A percentile compares a stretch with the other conserved stretches of the same genome.
Evolutionary conservation across 75 land plant genomes (phyloP).

Genomic region (Pinus tabuliformis): DNA sequence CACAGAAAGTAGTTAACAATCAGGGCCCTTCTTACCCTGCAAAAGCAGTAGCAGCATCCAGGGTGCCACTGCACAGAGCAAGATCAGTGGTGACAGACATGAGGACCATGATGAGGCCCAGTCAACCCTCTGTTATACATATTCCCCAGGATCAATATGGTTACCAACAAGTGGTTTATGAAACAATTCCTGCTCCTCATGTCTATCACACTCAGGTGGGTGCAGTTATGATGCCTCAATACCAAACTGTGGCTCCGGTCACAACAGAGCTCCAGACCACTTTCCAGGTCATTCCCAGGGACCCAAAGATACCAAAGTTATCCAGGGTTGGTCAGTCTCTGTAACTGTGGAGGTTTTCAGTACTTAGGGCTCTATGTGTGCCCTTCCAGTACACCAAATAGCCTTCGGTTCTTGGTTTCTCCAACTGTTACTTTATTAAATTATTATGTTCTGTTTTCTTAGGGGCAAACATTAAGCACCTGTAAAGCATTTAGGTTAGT

Average conservation of each 20-base stretch:
- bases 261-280: not conserved
- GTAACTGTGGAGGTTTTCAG: not conserved
- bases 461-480: no score
- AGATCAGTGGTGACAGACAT: not conserved
- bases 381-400: no score
- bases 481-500: no score
- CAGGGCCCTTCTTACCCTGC: not conserved
- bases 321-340: constrained; percentile 1
- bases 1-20: no score
- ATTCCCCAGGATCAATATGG: not conserved
- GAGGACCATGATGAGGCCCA: not conserved
- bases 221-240: not conserved
- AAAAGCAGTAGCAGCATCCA: not conserved
- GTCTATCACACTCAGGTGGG: not conserved
- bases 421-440: no score
- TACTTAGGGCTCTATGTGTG: no score
- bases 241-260: not conserved
- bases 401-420: no score
- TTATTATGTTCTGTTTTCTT: no score
- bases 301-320: no score
- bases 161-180: not conserved
- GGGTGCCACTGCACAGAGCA: not conserved
- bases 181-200: not conserved
- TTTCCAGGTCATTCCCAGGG: not conserved
- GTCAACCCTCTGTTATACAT: not conserved